Evolutionary conservation across 2,329 filamentous ascomycete species (phyloP).

Genomic region (Tolypocladium cylindrosporum): DNA sequence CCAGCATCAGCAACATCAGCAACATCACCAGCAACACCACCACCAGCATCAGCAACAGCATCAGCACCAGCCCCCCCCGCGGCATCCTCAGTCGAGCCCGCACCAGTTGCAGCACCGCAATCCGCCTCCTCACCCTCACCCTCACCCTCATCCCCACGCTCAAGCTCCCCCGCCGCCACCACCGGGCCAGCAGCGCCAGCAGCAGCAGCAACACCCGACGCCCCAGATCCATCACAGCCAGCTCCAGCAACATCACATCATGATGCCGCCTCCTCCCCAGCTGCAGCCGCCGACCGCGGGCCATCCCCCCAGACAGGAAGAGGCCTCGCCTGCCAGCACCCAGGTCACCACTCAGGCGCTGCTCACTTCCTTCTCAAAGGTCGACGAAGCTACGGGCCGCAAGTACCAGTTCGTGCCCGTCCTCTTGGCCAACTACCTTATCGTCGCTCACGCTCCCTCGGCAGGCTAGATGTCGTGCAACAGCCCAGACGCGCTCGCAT

Average conservation of each 20-base stretch:
- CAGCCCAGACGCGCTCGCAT: conserved; percentile 89
- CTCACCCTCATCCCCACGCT: conserved; percentile 11
- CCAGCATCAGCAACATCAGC: conserved; percentile 13
- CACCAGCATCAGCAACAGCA: conserved; percentile 9
- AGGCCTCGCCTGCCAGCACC: conserved; percentile 9
- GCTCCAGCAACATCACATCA: conserved; percentile 5
- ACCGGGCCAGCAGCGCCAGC: background rate
- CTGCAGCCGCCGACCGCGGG: conserved; percentile 6
- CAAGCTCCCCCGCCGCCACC: conserved; percentile 1
- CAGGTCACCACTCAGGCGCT: conserved; percentile 8
- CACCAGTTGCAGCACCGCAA: conserved; percentile 1
- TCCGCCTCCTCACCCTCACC: conserved; percentile 8
- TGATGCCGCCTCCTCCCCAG: conserved; percentile 6
- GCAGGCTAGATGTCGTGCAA: conserved; percentile 70
- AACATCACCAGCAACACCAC: conserved; percentile 2
- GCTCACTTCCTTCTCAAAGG: conserved; percentile 19
- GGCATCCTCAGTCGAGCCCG: conserved; percentile 11
- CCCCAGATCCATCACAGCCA: background rate
- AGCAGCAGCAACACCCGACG: background rate
- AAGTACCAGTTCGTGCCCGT: conserved; percentile 21
- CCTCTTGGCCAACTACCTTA: conserved; percentile 7
- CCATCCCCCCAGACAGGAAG: conserved; percentile 13
- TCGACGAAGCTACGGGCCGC: conserved; percentile 23
- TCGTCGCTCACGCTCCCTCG: background rate
- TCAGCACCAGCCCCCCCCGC: conserved; percentile 2